Evolutionary conservation across 2,329 filamentous ascomycete genomes (phyloP), one percentile per base, ranked within the genome.

Genomic region (Diaporthe sp.): DNA sequence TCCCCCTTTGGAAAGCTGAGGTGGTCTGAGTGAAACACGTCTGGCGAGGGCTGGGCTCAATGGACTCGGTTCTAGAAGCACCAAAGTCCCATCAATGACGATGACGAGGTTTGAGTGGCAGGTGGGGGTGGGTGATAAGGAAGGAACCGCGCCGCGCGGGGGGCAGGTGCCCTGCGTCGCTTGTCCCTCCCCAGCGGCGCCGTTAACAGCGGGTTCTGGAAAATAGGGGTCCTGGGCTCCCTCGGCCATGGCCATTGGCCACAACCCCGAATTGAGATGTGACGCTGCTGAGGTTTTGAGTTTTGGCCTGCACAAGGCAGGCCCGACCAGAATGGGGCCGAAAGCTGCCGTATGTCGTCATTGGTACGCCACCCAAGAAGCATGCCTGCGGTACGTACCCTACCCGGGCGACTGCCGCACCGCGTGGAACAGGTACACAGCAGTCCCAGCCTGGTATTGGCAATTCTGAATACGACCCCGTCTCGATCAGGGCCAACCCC

Each of bases 1-100:
- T 54, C 47, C 42, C 47, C n/a, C 15, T 40, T 67, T 25, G 22
- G 47, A 38, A 28, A 28, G 47, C n/a, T 54, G 64, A 40, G 54
- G 69, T 64, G 69, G 55, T 61, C 69, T 72, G 69, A 60, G 58
- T 64, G 42, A 72, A 64, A 68, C 64, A 68, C 30, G 8, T 55
- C 69, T 61, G 69, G 69, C 69, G 57, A 64, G 52, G 69, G 57
- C 45, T 72, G 69, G 66, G 60, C 66, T 69, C 54, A 69, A 69
- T 68, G 60, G 45, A 74, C 42, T 66, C 50, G 72, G 69, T 71
- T 76, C 74, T 76, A 76, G 74, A 76, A 73, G 42, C 45, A n/a
- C 57, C 50, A 71, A 45, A 52, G 50, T 64, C 61, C 74, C 74
- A 71, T 67, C 67, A 70, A 76, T 76, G 74, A 76, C 74, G 74